These are phyloP conservation scores for Rhodotorula glutinis DNA, from an alignment of 1,284 basidiomycete species.

Conservation along the genomic window DNA sequence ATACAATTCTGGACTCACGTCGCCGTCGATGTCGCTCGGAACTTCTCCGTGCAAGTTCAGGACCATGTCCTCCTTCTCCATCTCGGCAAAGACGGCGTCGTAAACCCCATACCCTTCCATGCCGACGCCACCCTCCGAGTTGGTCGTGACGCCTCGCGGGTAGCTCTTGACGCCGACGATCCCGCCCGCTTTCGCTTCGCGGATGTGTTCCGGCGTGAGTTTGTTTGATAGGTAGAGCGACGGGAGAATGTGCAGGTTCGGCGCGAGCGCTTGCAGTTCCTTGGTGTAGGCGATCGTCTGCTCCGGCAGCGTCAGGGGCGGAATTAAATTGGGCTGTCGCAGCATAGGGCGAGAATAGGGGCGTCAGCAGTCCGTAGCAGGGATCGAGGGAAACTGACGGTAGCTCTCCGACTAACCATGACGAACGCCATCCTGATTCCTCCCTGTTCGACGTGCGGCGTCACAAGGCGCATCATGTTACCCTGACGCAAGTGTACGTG, in stretches of 20 bases:
- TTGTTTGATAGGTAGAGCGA: constrained; percentile 90
- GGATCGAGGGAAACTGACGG: too few species aligned
- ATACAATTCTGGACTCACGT: constrained; percentile 54
- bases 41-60: constrained; percentile 97
- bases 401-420: constrained; percentile 75
- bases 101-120: constrained; percentile 87
- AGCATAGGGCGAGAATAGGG: too few species aligned
- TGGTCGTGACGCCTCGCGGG: constrained; percentile 95
- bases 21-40: constrained; percentile 71
- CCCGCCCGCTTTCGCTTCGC: constrained; percentile 79
- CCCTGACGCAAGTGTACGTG: constrained; percentile 94
- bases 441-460: constrained; percentile 83
- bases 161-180: constrained; percentile 94
- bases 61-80: constrained; percentile 91
- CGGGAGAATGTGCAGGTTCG: constrained; percentile 83
- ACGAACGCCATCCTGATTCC: constrained; percentile 92
- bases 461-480: constrained; percentile 73
- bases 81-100: constrained; percentile 89
- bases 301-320: constrained; percentile 82
- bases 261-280: constrained; percentile 70
- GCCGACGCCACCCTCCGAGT: constrained; percentile 85
- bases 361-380: too few species aligned
- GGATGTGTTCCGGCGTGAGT: constrained; percentile 85
- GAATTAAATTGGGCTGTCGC: constrained; percentile 82
- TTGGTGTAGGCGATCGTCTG: constrained; percentile 78